phyloP scores from a whole-genome alignment of 192 early-diverging fungal genomes.

The Coemansia sp. region DNA sequence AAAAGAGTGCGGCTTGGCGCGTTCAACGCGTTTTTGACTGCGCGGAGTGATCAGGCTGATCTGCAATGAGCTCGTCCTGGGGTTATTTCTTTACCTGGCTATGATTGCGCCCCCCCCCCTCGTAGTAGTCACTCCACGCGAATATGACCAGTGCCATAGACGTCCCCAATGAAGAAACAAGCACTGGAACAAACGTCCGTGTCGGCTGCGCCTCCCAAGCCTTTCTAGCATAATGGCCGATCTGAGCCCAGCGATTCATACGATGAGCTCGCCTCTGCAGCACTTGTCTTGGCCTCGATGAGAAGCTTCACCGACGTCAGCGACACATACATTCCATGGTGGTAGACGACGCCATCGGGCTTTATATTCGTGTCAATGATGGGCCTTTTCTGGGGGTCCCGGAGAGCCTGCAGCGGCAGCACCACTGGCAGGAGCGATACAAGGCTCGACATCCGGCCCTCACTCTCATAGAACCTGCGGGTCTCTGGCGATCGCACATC shows the following conservation, averaged over 20 bases:
- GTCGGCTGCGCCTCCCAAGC: conserved; percentile 10
- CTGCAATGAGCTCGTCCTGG: too few relatives aligned
- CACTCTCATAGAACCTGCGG: too few relatives aligned
- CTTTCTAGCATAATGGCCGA: conserved; percentile 12
- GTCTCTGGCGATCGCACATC: too few relatives aligned
- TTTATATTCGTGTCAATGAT: neutral
- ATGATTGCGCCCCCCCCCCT: neutral
- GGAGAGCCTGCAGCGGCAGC: neutral
- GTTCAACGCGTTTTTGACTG: too few relatives aligned
- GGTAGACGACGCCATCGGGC: neutral
- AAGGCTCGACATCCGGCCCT: too few relatives aligned
- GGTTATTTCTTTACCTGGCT: too few relatives aligned
- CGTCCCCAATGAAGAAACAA: conserved; percentile 6
- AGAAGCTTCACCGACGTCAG: neutral
- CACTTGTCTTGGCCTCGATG: neutral
- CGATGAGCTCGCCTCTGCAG: neutral
- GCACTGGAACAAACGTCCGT: conserved; percentile 3
- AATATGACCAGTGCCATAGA: conserved; percentile 14
- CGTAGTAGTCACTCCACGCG: neutral
- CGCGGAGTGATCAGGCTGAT: too few relatives aligned
- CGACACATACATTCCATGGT: neutral
- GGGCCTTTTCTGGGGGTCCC: neutral
- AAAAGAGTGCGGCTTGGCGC: too few relatives aligned
- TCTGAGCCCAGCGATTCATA: conserved; percentile 8
- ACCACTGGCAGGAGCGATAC: too few relatives aligned